These are phyloP conservation scores for Daldinia eschscholtzii DNA, from an alignment of 2,329 filamentous ascomycete genomes.

Conservation along the genomic window DNA sequence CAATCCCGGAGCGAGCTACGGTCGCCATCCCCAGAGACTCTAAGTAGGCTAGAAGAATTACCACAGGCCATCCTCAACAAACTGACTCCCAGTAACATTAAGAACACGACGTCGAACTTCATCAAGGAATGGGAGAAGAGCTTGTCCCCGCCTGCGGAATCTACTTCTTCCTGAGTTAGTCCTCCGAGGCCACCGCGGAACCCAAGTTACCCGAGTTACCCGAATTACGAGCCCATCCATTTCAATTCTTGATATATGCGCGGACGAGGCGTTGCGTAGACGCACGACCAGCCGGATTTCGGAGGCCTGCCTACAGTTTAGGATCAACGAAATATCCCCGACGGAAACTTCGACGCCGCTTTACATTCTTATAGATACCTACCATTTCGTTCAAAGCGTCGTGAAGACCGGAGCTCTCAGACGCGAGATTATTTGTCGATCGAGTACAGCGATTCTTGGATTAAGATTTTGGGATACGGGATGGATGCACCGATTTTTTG, in stretches of 20 bases:
- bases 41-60: conserved; percentile 66
- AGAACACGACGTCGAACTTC: conserved; percentile 83
- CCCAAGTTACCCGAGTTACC: not conserved
- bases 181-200: conserved; percentile 21
- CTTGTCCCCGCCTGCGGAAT: conserved; percentile 65
- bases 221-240: conserved; percentile 4
- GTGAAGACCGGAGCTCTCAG: conserved; percentile 13
- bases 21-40: conserved; percentile 50
- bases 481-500: conserved; percentile 14
- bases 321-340: conserved; percentile 13
- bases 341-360: conserved; percentile 9
- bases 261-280: conserved; percentile 1
- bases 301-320: conserved; percentile 3
- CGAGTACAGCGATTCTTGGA: conserved; percentile 7
- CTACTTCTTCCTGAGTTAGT: conserved; percentile 40
- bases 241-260: conserved; percentile 10
- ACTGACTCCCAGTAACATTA: conserved; percentile 80
- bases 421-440: conserved; percentile 11
- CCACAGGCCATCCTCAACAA: conserved; percentile 79
- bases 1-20: conserved; percentile 48
- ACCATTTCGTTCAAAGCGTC: conserved; percentile 6
- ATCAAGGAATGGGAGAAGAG: conserved; percentile 94
- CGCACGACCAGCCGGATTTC: conserved; percentile 1
- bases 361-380: conserved; percentile 18
- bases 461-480: conserved; percentile 9